Evolutionary conservation across 805 yeast species (phyloP).

Genomic region (Zygotorulaspora danielsina): DNA sequence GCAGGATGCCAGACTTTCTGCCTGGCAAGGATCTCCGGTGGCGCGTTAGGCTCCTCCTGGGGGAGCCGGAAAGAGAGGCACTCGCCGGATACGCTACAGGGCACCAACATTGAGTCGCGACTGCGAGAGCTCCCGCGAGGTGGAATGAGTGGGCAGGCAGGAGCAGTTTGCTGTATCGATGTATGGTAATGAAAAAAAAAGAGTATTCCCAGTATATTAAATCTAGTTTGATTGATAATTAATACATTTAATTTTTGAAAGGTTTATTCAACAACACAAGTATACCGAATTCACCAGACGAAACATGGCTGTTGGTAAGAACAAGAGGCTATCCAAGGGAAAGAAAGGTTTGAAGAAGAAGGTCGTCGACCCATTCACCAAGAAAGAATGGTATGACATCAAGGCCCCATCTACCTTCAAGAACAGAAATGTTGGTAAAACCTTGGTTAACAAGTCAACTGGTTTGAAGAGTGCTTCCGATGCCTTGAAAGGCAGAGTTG

Average conservation of each 20-base stretch:
- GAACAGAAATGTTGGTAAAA: slow-evolving; percentile 98
- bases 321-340: slow-evolving; percentile 79
- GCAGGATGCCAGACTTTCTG: too few species aligned
- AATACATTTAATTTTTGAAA: background rate
- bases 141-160: too few species aligned
- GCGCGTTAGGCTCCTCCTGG: too few species aligned
- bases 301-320: slow-evolving; percentile 78
- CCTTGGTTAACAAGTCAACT: slow-evolving; percentile 95
- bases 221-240: background rate
- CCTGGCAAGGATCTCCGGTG: too few species aligned
- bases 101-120: too few species aligned
- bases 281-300: slow-evolving; percentile 17
- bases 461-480: slow-evolving; percentile 98
- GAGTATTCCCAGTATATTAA: background rate
- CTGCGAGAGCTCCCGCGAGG: too few species aligned
- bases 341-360: slow-evolving; percentile 99
- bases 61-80: too few species aligned
- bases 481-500: slow-evolving; percentile 96
- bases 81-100: too few species aligned
- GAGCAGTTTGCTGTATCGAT: background rate
- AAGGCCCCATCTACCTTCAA: slow-evolving; percentile 98
- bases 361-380: slow-evolving; percentile 99
- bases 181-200: slow-evolving; percentile 1
- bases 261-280: slow-evolving; percentile 7
- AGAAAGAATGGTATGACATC: slow-evolving; percentile 98